A percentile compares a stretch with the other conserved stretches of the same genome.
phyloP scores from a whole-genome alignment of 106 monocot species.

The Dioscorea alata region DNA sequence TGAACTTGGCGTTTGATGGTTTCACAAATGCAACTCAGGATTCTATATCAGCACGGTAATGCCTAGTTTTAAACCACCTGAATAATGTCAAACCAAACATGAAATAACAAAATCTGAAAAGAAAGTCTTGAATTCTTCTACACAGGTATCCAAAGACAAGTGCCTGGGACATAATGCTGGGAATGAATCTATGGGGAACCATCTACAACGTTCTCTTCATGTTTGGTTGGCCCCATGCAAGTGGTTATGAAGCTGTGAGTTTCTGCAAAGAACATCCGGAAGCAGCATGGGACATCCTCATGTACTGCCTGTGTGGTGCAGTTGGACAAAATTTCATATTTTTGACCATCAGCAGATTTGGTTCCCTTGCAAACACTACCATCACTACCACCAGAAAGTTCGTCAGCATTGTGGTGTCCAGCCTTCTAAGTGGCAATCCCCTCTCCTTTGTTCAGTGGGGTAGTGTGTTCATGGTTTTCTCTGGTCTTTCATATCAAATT shows the following conservation, averaged over 20 bases:
- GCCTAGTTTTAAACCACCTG: neutral
- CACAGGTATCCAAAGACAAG: constrained; percentile 81
- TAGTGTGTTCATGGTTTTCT: constrained; percentile 86
- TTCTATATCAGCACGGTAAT: constrained; percentile 74
- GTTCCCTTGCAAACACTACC: constrained; percentile 91
- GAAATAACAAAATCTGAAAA: neutral
- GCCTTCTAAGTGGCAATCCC: constrained; percentile 82
- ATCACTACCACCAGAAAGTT: constrained; percentile 95
- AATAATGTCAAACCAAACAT: no score
- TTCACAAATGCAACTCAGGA: constrained; percentile 98
- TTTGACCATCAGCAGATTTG: constrained; percentile 74
- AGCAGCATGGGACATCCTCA: constrained; percentile 90
- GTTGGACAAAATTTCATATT: constrained; percentile 96
- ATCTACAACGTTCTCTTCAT: constrained; percentile 74
- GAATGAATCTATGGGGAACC: constrained; percentile 97
- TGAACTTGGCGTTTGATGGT: constrained; percentile 92
- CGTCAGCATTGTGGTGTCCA: constrained; percentile 93
- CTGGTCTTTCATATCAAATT: constrained; percentile 56
- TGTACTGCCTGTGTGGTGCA: constrained; percentile 89
- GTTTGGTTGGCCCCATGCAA: constrained; percentile 73
- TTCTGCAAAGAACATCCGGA: constrained; percentile 85
- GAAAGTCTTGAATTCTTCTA: neutral
- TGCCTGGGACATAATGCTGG: constrained; percentile 98
- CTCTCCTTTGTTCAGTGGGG: constrained; percentile 80
- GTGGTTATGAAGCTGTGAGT: constrained; percentile 62